Base-by-base conservation (phyloP, 2,329 filamentous ascomycete genomes). In the Alternaria conjuncta region DNA sequence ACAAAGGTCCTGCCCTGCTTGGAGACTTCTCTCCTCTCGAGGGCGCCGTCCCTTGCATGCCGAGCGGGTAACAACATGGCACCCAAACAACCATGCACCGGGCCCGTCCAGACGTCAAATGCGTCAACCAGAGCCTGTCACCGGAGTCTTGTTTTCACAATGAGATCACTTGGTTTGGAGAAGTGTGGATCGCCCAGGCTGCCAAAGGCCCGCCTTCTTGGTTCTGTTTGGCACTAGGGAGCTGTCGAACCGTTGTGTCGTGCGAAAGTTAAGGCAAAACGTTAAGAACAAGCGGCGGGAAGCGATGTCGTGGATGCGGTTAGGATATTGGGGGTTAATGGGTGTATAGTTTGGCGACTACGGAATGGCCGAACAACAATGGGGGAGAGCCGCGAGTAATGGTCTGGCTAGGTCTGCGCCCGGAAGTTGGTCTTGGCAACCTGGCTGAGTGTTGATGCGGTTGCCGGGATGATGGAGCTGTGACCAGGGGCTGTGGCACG, bases 31-130 rank as follows among this genome's bases (percentile, higher is more conserved):
- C 75, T 61, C 55, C 50, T 69, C 66, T 70, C 71, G 60, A 75
- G 57, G 55, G 60, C 67, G 53, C 60, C 61, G 61, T 65, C 67
- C 64, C 70, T 73, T 62, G 65, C 67, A 45, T 69, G 55, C 21
- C 63, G 61, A 30, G 61, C 51, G 21, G 75, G 77, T 61, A 79
- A 47, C 67, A 71, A 70, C 77, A 79, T 79, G 15, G 63, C 65
- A 25, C 41, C 20, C 32, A 59, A 41, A 45, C 45, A 60, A 43
- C 46, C 54, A 57, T 61, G 56, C 53, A 49, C 55, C 32, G 46
- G 28, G 51, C 26, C 23, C 49, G 28, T 55, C 45, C 55, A 57
- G 55, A 55, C 50, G 66, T 68, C 61, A 51, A 65, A 46, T 56
- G 51, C 58, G 32, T 56, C 56, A 57, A 47, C 62, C 61, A 57